Evolutionary conservation across 1,139 yeast genomes (phyloP).

Genomic region (Yamadazyma dushanensis): DNA sequence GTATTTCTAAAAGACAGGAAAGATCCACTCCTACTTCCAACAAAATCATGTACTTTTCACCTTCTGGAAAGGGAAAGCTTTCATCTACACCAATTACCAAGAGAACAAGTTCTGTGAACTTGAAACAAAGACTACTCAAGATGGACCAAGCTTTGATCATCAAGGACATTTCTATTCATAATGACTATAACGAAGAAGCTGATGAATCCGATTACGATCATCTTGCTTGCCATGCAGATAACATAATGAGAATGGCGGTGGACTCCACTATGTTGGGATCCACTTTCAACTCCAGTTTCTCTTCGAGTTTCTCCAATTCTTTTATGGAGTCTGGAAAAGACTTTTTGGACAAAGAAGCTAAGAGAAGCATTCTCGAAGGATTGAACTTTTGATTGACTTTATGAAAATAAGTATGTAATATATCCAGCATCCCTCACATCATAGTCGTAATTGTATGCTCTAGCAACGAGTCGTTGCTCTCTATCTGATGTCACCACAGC

Average conservation of each 20-base stretch:
- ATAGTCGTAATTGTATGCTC: conserved; percentile 22
- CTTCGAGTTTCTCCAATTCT: conserved; percentile 33
- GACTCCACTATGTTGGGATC: conserved; percentile 51
- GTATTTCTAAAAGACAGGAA: conserved; percentile 15
- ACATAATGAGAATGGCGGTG: conserved; percentile 50
- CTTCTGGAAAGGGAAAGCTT: conserved; percentile 26
- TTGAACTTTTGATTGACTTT: conserved; percentile 17
- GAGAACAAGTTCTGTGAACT: conserved; percentile 15
- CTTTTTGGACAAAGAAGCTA: conserved; percentile 31
- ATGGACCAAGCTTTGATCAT: conserved; percentile 23
- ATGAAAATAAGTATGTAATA: conserved; percentile 20
- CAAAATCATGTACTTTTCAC: conserved; percentile 33
- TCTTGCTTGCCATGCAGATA: conserved; percentile 51
- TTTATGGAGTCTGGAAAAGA: conserved; percentile 31
- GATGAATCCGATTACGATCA: conserved; percentile 37
- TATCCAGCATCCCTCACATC: conserved; percentile 30
- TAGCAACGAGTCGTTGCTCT: conserved; percentile 8
- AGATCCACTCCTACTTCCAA: conserved; percentile 32
- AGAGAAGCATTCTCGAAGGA: conserved; percentile 30
- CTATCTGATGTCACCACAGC: conserved; percentile 3
- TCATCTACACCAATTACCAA: conserved; percentile 26
- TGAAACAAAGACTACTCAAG: conserved; percentile 18
- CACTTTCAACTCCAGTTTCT: conserved; percentile 27
- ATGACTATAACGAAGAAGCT: conserved; percentile 12
- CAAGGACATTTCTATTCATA: conserved; percentile 8